Conservation (phyloP, 768 basidiomycete species). For the Mycena polygramma region DNA sequence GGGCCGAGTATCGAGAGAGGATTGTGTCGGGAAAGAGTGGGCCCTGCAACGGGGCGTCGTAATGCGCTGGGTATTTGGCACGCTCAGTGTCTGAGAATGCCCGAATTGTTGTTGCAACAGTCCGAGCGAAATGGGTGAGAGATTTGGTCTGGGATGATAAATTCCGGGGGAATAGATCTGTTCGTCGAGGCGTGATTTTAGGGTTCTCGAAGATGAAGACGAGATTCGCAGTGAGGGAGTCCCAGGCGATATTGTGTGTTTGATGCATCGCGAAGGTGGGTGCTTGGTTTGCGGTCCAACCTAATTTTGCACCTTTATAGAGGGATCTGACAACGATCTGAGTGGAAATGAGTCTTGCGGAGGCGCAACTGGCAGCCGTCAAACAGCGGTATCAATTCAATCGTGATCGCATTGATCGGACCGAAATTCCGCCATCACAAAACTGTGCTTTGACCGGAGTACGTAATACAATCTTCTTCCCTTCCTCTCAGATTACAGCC, state of each 20-base stretch:
- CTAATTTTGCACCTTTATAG: not conserved
- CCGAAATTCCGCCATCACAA: not conserved
- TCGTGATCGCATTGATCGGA: not conserved
- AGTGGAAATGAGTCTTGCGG: constrained; percentile 4
- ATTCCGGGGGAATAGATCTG: constrained; percentile 44
- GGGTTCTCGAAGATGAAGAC: constrained; percentile 49
- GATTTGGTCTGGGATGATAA: constrained; percentile 41
- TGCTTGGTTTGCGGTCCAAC: too few relatives aligned
- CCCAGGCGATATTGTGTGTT: constrained; percentile 57
- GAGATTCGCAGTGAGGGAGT: constrained; percentile 49
- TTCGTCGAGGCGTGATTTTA: constrained; percentile 44
- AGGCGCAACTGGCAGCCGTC: not conserved
- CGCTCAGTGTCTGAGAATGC: constrained; percentile 54
- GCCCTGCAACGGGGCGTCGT: constrained; percentile 36
- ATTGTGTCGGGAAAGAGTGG: constrained; percentile 49
- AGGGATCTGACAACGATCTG: not conserved
- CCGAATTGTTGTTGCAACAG: constrained; percentile 44
- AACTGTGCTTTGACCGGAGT: not conserved
- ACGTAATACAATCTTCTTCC: too few relatives aligned
- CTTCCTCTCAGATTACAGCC: too few relatives aligned
- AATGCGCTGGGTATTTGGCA: constrained; percentile 44
- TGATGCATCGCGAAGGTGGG: constrained; percentile 49
- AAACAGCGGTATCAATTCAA: too few relatives aligned
- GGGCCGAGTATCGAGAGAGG: constrained; percentile 45
- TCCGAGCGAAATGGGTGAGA: constrained; percentile 51